Conservation (phyloP, 2,329 filamentous ascomycete species). For the Ophiosphaerella narmari region DNA sequence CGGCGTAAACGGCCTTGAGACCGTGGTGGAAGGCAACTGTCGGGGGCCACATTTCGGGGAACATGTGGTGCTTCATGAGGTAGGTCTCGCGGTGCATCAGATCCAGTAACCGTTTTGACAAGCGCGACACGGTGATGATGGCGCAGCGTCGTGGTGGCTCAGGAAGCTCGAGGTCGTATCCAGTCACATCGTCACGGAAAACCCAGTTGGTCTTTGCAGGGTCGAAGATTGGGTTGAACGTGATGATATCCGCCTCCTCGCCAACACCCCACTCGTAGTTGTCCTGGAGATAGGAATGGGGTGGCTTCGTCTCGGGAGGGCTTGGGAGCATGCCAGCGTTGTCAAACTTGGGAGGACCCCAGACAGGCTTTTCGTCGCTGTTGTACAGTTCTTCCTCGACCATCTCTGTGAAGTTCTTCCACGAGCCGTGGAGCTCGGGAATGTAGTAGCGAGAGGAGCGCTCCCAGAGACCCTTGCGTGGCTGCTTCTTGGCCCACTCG, state of each 20-base stretch:
- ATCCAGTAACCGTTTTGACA: constrained; percentile 72
- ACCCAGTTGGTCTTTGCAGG: constrained; percentile 74
- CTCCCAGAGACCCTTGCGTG: constrained; percentile 75
- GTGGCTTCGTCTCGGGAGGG: constrained; percentile 68
- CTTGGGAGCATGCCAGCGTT: constrained; percentile 58
- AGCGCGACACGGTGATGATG: constrained; percentile 76
- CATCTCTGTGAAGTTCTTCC: constrained; percentile 67
- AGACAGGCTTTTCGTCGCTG: constrained; percentile 59
- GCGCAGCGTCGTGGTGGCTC: constrained; percentile 73
- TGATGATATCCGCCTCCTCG: constrained; percentile 75
- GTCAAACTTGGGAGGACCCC: constrained; percentile 62
- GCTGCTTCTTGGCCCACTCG: constrained; percentile 68
- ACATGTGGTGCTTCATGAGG: constrained; percentile 71
- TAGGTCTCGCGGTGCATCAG: constrained; percentile 79
- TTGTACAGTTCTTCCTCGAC: constrained; percentile 64
- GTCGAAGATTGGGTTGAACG: constrained; percentile 80
- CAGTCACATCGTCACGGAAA: constrained; percentile 69
- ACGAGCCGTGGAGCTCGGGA: constrained; percentile 68
- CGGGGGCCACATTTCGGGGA: constrained; percentile 79
- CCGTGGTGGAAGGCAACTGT: constrained; percentile 76
- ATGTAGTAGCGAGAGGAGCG: constrained; percentile 75
- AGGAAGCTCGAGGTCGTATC: constrained; percentile 60
- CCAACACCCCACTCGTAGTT: constrained; percentile 76
- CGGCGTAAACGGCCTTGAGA: constrained; percentile 76
- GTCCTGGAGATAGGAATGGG: constrained; percentile 63